These are phyloP conservation scores for Aspergillus nidulans DNA, from an alignment of 495 filamentous ascomycete species.

Conservation along the genomic window DNA sequence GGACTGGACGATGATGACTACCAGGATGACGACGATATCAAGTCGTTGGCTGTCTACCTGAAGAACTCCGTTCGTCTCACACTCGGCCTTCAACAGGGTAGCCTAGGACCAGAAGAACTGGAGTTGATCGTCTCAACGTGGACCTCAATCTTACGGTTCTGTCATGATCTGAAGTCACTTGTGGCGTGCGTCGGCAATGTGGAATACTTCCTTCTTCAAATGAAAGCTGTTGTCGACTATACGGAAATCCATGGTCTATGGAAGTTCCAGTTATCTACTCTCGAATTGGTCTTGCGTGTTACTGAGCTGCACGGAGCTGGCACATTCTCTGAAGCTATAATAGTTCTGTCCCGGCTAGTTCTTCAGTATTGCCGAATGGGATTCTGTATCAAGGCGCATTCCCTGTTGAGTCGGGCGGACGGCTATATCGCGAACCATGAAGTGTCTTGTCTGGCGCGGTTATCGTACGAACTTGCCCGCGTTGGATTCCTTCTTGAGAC, in stretches of 20 bases:
- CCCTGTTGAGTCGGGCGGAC: conserved; percentile 56
- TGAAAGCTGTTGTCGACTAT: conserved; percentile 70
- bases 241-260: conserved; percentile 68
- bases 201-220: conserved; percentile 53
- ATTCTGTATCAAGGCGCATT: conserved; percentile 67
- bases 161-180: conserved; percentile 47
- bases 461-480: conserved; percentile 63
- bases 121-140: conserved; percentile 39
- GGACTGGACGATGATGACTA: conserved; percentile 26
- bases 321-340: conserved; percentile 52
- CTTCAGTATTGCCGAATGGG: conserved; percentile 74
- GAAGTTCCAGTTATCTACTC: conserved; percentile 44
- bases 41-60: conserved; percentile 52
- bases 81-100: conserved; percentile 49
- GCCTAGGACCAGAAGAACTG: conserved; percentile 45
- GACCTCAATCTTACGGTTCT: conserved; percentile 32
- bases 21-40: conserved; percentile 52
- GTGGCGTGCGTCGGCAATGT: conserved; percentile 57
- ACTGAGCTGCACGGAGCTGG: conserved; percentile 47
- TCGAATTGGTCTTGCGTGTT: conserved; percentile 48
- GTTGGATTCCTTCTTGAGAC: conserved; percentile 70
- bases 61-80: conserved; percentile 50
- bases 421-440: conserved; percentile 37
- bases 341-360: conserved; percentile 56
- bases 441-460: conserved; percentile 37